Evolutionary conservation across 2,329 filamentous ascomycete species (phyloP).

Genomic region (Calonectria pseudoturangicola): DNA sequence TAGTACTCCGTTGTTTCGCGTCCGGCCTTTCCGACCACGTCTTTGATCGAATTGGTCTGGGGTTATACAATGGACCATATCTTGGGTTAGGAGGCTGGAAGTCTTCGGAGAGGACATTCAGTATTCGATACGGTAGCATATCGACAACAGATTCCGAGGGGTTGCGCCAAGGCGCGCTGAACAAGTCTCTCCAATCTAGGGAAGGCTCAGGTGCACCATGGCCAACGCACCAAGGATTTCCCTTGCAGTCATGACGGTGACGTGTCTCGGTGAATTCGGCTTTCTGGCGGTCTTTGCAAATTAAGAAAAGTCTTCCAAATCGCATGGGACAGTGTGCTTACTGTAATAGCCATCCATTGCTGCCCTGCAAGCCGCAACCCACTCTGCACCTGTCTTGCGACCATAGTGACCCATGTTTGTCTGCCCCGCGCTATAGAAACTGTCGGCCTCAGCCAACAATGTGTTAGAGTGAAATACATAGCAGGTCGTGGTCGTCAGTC

Average conservation of each 20-base stretch:
- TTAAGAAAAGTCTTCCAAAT: neutral
- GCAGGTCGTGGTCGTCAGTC: neutral
- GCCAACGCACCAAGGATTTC: conserved; percentile 1
- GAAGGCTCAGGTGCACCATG: neutral
- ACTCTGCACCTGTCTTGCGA: neutral
- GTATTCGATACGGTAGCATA: neutral
- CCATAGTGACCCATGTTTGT: neutral
- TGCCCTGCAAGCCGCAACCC: conserved; percentile 1
- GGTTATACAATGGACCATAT: neutral
- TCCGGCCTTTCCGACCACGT: neutral
- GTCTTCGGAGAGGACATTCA: neutral
- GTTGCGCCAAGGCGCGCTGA: neutral
- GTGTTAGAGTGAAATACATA: conserved; percentile 7
- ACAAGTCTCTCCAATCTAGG: neutral
- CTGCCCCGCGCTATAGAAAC: neutral
- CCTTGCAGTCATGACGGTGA: neutral
- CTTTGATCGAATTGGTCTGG: neutral
- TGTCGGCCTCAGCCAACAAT: neutral
- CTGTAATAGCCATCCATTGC: conserved; percentile 17
- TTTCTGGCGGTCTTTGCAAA: neutral
- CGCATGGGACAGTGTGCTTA: neutral
- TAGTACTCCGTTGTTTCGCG: neutral
- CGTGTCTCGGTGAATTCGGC: neutral
- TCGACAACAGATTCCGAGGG: neutral
- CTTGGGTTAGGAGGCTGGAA: neutral